These are phyloP conservation scores for Hysterium pulicare DNA, from an alignment of 2,329 filamentous ascomycete genomes.

Conservation along the genomic window DNA sequence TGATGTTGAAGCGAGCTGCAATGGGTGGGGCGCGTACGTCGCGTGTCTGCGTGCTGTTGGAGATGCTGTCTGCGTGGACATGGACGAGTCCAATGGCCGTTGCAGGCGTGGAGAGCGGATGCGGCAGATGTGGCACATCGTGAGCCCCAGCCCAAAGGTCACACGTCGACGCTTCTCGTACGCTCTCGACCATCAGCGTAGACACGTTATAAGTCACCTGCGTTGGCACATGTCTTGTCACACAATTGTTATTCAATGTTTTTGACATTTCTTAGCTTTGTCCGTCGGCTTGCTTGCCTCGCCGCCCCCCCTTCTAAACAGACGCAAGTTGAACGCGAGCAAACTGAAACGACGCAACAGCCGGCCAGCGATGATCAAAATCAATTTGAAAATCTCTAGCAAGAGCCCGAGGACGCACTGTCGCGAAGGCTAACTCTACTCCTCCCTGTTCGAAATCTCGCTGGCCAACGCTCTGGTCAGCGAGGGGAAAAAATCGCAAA, in stretches of 20 bases:
- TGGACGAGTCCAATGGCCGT: background rate
- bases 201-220: too few species aligned
- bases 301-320: background rate
- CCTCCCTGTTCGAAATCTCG: too few species aligned
- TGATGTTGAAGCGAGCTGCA: constrained; percentile 7
- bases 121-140: too few species aligned
- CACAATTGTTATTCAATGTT: background rate
- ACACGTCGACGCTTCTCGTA: too few species aligned
- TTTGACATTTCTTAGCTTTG: background rate
- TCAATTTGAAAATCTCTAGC: background rate
- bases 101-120: too few species aligned
- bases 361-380: background rate
- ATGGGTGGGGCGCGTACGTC: constrained; percentile 7
- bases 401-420: background rate
- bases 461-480: background rate
- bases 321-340: too few species aligned
- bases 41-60: background rate
- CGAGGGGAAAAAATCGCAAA: background rate
- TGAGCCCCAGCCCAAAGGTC: too few species aligned
- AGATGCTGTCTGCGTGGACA: background rate
- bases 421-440: too few species aligned
- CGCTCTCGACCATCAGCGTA: too few species aligned
- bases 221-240: too few species aligned
- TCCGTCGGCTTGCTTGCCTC: background rate
- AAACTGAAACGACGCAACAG: background rate